Evolutionary conservation across 768 basidiomycete species (phyloP).

Genomic region (Suillus sp.): DNA sequence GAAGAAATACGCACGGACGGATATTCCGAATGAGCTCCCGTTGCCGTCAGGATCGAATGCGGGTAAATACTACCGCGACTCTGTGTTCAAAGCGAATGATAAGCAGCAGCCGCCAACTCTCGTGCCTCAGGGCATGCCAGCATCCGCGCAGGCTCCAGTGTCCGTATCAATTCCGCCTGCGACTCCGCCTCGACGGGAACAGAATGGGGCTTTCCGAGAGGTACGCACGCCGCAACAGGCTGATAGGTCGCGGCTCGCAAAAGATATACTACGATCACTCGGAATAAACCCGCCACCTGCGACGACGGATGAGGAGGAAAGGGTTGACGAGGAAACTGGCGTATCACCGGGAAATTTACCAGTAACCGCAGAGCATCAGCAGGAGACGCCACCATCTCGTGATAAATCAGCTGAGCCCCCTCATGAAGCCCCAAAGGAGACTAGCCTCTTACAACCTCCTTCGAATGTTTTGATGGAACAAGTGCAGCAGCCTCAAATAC

Average conservation of each 20-base stretch:
- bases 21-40: background rate
- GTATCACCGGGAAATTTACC: background rate
- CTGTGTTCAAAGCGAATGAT: background rate
- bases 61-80: background rate
- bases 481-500: background rate
- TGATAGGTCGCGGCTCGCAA: slow-evolving; percentile 53
- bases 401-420: background rate
- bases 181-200: slow-evolving; percentile 17
- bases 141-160: background rate
- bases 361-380: background rate
- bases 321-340: background rate
- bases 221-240: slow-evolving; percentile 41
- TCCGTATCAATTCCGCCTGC: slow-evolving; percentile 3
- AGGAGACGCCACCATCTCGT: background rate
- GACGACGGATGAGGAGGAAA: slow-evolving; percentile 10
- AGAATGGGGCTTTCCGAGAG: slow-evolving; percentile 1
- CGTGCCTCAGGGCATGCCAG: slow-evolving; percentile 10
- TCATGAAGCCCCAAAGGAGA: background rate
- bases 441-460: slow-evolving; percentile 12
- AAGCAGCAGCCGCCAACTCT: slow-evolving; percentile 14
- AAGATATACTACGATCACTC: slow-evolving; percentile 57
- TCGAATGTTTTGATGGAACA: background rate
- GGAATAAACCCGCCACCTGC: slow-evolving; percentile 23
- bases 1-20: background rate
- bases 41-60: background rate